Conservation (phyloP, 495 filamentous ascomycete genomes). For the Hypoxylon perforatum region DNA sequence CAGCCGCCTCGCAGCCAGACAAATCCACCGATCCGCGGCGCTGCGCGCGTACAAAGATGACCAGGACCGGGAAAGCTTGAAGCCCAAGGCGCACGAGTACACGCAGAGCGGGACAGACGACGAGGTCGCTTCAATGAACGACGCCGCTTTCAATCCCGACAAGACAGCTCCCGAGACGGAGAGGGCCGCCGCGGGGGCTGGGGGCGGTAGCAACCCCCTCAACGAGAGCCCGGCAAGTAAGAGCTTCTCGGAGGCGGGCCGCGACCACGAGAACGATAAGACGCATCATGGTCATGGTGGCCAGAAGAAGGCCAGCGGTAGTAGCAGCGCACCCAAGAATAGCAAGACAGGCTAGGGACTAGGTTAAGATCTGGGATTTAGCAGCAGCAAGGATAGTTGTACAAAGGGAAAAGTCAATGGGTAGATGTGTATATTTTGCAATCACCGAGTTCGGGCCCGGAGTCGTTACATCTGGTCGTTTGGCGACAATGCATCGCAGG, state of each 20-base stretch:
- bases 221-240: slow-evolving; percentile 53
- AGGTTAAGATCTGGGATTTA: not conserved
- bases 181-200: slow-evolving; percentile 33
- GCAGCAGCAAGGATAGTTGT: not conserved
- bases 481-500: slow-evolving; percentile 6
- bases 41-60: slow-evolving; percentile 49
- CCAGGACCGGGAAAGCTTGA: slow-evolving; percentile 56
- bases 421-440: slow-evolving; percentile 9
- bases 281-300: slow-evolving; percentile 33
- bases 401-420: not conserved
- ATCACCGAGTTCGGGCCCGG: slow-evolving; percentile 3
- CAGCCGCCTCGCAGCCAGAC: slow-evolving; percentile 17
- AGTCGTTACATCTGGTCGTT: not conserved
- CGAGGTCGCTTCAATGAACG: slow-evolving; percentile 50
- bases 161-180: slow-evolving; percentile 55
- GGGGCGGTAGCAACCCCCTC: slow-evolving; percentile 50
- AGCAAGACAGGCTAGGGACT: too few species aligned
- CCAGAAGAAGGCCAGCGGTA: slow-evolving; percentile 41
- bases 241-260: slow-evolving; percentile 39
- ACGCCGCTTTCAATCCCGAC: slow-evolving; percentile 53
- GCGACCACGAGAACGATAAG: slow-evolving; percentile 18
- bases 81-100: slow-evolving; percentile 51
- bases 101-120: slow-evolving; percentile 52
- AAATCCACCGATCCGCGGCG: slow-evolving; percentile 39
- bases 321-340: slow-evolving; percentile 41